Evolutionary conservation across 495 filamentous ascomycete genomes (phyloP), one percentile per base, ranked within the genome.

Genomic region (Daldinia childiae): DNA sequence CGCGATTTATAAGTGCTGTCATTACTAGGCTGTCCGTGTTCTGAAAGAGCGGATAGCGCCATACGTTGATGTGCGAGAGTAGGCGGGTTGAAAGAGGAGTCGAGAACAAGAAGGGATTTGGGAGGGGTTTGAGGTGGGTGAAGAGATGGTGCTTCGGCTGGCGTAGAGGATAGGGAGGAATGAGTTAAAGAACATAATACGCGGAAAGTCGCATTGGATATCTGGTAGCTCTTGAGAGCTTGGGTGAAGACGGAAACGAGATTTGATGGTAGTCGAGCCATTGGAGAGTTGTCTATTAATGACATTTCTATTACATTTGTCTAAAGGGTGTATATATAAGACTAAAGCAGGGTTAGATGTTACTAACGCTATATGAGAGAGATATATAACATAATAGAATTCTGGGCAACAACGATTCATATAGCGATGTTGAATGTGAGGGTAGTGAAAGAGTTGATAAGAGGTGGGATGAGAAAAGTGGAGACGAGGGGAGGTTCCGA

Each of bases 41-140:
- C 75, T 21, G 78, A 77, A 3, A 95, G 78, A 11, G 92, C 92
- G 9, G 90, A 89, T 24, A 83, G 81, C 3, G 89, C 92, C 76
- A 98, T 93, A 57, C 83, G 83, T 58, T 91, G 84, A 78, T 98
- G 95, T 11, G 95, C 95, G 39, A 86, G 82, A 2, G 93, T 95
- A 9, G 95, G 95, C 15, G 95, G 95, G 76, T 98, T 98, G 87
- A 97, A 98, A 62, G 92, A 95, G 2, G 94, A 96, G 79, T 98
- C 95, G 72, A 98, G 89, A 68, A 98, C 88, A 78, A 94, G 90
- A 71, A 98, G 85, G 3, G 69, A 68, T 0, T 62, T 66, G 0
- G 81, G 78, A 6, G 60, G 72, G 4, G 19, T 32, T 1, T 38
- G 39, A 3, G 82, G 78, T 12, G 76, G 73, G 11, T 75, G 55